Evolutionary conservation across 202 grass and related monocot species (phyloP), one percentile per base, ranked within the genome.

Genomic region (Carex arenaria): DNA sequence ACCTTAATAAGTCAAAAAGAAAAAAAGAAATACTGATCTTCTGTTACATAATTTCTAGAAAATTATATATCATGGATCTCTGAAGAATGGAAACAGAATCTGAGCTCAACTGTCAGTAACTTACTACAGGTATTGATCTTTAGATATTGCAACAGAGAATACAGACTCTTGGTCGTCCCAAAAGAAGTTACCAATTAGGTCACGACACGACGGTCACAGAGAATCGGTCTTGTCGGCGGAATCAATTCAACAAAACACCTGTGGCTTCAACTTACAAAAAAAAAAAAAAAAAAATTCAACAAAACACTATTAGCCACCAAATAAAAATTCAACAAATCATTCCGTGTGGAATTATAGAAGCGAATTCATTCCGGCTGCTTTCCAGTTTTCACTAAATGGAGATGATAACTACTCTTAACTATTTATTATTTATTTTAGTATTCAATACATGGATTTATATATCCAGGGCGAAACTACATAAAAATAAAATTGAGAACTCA

Each of bases 151-250:
- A 63, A 63, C 17, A 42, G 66, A 69, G 6, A 49, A 72, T 47
- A 19, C 40, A 3, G 3, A 45, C 17, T 19, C 18, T 22, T 42
- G 34, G 67, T 18, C 65, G 52, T 55, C 10, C 30, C 14, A 15
- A 32, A 34, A 7, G 23, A 77, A 5, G 72, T 36, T 57, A n/a
- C 53, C 73, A 78, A 36, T 78, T 20, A 59, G 13, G 15, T 31
- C 30, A 78, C 73, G 73, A 55, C 72, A 77, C 72, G 72, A 49
- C 72, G 23, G 26, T 57, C 72, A 57, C 72, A 19, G 36, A 1
- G 31, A 20, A 40, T 19, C 9, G 26, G 15, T 42, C 32, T 31
- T 28, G 2, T 53, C 20, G 28, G 14, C 49, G 17, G 54, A 78
- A 40, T 77, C 52, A 38, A 57, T 77, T 77, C 49, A 76, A 56